Conservation (phyloP, 352 stramenopile genomes). For the Phytophthora capsici region DNA sequence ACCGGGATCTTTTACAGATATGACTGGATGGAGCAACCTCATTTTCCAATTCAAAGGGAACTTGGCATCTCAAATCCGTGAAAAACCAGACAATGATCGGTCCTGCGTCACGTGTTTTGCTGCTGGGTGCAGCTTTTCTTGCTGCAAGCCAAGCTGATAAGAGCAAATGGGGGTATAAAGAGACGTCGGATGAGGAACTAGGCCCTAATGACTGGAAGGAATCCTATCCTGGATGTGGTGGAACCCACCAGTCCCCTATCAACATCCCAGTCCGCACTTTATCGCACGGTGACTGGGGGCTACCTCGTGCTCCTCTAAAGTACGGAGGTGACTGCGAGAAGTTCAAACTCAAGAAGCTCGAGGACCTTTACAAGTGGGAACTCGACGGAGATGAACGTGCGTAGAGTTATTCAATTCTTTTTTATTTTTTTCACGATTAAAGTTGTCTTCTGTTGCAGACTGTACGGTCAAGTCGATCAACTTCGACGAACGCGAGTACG, state of each 20-base stretch:
- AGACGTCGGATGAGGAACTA: constrained; percentile 36
- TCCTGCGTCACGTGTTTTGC: constrained; percentile 21
- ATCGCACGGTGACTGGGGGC: constrained; percentile 50
- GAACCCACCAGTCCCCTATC: constrained; percentile 62
- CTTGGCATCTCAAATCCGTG: constrained; percentile 3
- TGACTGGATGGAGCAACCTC: not conserved
- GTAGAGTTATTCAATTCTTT: too few species aligned
- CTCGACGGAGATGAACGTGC: constrained; percentile 46
- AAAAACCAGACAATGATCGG: constrained; percentile 22
- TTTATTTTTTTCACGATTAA: not conserved
- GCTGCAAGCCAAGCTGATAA: constrained; percentile 21
- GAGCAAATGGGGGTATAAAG: constrained; percentile 58
- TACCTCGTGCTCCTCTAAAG: constrained; percentile 50
- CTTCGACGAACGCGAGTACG: constrained; percentile 48
- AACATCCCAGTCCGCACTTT: constrained; percentile 46
- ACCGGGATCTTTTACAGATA: constrained; percentile 6
- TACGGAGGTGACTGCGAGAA: constrained; percentile 55
- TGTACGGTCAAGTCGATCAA: constrained; percentile 63
- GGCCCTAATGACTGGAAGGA: constrained; percentile 57
- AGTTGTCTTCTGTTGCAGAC: constrained; percentile 26
- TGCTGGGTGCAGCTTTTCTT: constrained; percentile 33
- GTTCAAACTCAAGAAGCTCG: constrained; percentile 65
- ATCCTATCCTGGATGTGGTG: constrained; percentile 40
- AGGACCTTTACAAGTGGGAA: constrained; percentile 73
- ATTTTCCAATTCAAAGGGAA: too few species aligned